Conservation (phyloP, 2,329 filamentous ascomycete genomes). For the Moelleriella libera region DNA sequence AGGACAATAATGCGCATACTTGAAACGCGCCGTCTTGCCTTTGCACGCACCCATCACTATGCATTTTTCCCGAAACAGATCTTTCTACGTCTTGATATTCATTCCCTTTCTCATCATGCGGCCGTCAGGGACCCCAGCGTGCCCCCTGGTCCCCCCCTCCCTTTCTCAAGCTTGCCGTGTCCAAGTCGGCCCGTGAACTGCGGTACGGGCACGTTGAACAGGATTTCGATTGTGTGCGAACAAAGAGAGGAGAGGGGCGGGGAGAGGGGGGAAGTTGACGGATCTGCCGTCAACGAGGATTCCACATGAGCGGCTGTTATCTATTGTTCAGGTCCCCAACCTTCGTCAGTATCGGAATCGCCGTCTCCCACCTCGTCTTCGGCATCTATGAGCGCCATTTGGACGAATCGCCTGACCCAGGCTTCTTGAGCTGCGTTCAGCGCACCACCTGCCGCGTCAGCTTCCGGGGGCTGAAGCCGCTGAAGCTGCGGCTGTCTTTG, state of each 20-base stretch:
- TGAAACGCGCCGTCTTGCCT: not conserved
- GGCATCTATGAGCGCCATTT: constrained; percentile 36
- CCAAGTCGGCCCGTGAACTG: not conserved
- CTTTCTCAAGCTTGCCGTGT: not conserved
- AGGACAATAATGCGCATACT: not conserved
- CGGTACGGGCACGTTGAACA: no score
- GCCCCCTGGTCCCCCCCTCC: not conserved
- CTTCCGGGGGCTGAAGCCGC: not conserved
- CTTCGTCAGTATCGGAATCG: constrained; percentile 16
- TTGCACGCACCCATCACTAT: not conserved
- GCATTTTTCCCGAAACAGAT: not conserved
- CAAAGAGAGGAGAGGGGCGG: no score
- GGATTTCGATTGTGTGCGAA: no score
- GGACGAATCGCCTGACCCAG: constrained; percentile 40
- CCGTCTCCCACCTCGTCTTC: constrained; percentile 32
- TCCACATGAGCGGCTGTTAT: no score
- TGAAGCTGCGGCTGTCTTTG: constrained; percentile 5
- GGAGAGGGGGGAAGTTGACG: no score
- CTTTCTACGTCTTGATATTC: not conserved
- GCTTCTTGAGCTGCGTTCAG: constrained; percentile 33
- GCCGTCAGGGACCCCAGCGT: not conserved
- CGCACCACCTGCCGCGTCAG: constrained; percentile 10
- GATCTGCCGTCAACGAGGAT: no score
- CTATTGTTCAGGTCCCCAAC: no score
- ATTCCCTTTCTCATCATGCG: not conserved